Conservation (phyloP, 768 basidiomycete species). For the Suillus brevipes region DNA sequence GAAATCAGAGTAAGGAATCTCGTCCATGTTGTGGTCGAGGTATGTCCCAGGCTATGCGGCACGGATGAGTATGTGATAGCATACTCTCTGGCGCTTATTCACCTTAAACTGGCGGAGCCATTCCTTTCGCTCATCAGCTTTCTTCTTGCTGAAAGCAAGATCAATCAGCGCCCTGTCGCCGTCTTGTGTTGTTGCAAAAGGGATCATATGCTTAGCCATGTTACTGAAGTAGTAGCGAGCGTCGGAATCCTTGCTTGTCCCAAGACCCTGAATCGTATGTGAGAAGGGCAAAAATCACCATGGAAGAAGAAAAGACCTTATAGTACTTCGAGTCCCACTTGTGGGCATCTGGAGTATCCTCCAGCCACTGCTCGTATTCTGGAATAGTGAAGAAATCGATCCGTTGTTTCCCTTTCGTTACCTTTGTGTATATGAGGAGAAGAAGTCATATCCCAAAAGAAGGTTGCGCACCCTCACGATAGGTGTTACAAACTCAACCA, state of each 20-base stretch:
- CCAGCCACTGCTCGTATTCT: constrained; percentile 92
- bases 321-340: constrained; percentile 96
- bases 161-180: constrained; percentile 91
- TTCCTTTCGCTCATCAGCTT: constrained; percentile 96
- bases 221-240: constrained; percentile 91
- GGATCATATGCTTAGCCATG: constrained; percentile 93
- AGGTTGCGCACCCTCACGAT: constrained; percentile 78
- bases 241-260: constrained; percentile 87
- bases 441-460: not conserved
- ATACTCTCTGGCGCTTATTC: constrained; percentile 12
- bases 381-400: constrained; percentile 96
- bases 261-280: constrained; percentile 73
- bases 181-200: constrained; percentile 77
- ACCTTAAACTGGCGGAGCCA: constrained; percentile 95
- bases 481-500: constrained; percentile 98
- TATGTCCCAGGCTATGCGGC: constrained; percentile 81
- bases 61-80: not conserved
- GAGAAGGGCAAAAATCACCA: constrained; percentile 6
- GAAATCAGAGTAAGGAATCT: constrained; percentile 90
- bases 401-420: constrained; percentile 74
- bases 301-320: constrained; percentile 63
- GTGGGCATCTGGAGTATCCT: constrained; percentile 68
- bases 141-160: constrained; percentile 99
- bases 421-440: constrained; percentile 38
- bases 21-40: constrained; percentile 83